Evolutionary conservation across 306 rosid species (phyloP), one percentile per base, ranked within the genome.

Genomic region (Lathyrus aphaca): DNA sequence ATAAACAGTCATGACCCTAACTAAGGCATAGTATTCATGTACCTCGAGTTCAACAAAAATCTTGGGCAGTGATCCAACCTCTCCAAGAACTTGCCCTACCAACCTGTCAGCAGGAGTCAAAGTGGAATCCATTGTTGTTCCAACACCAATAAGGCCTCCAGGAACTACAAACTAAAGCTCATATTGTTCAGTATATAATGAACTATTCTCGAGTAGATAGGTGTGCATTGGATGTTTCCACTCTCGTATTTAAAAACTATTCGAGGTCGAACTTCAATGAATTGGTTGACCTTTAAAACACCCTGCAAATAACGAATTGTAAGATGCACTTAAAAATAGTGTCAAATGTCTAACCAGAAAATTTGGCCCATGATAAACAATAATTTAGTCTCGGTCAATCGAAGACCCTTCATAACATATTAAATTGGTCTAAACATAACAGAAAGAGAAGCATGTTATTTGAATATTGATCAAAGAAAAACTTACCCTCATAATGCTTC

Each of bases 11-110:
- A n/a, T 51, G 51, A 42, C 4, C 3, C n/a, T n/a, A n/a, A n/a
- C 21, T 39, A 14, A 38, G 46, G n/a, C 16, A 21, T 14, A 23
- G 64, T 50, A 5, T 1, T 1, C 54, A 66, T 80, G 68, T 74
- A 88, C 97, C 99, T 94, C 99, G 63, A 94, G 91, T 79, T 94
- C 97, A 43, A 87, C 91, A 50, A 64, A 94, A 61, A 91, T 85
- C 78, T 94, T 97, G 5, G 97, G 97, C 15, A 91, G 91, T 11
- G 97, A 90, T 58, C 99, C 99, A 62, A 94, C 99, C 81, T 88
- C 99, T 29, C 99, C 99, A 0, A 94, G 92, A 81, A 94, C 96
- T 78, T 94, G 97, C 49, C 99, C 99, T 8, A 91, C 97, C 88
- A 94, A 84, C 75, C 96, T 84, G 80, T 94, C 99, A 18, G 96